Base-by-base conservation (phyloP, 768 basidiomycete species). In the Fomitopsis serialis region DNA sequence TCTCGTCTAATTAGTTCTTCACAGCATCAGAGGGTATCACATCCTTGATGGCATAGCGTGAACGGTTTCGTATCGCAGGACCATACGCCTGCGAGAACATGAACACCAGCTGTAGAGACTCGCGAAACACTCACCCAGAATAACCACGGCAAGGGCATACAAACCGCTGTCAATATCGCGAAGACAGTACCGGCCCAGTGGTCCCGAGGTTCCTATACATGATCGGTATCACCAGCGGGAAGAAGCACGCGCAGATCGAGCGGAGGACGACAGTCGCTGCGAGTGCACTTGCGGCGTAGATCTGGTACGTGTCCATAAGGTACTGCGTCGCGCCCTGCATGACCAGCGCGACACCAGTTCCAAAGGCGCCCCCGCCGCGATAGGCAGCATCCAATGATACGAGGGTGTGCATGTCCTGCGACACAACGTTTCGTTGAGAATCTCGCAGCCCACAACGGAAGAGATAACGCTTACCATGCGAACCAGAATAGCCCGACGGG, bases 351-450 rank as follows among this genome's bases (percentile, higher is more conserved):
- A 84, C 77, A 15, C 82, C 81, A 17, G 71, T 63, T 23, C 87
- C 89, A 65, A 89, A 89, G 86, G 85, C 11, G 79, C 69, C 15
- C 80, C 83, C 17, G 80, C 81, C 36, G 87, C 66, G 65, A 89
- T 80, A 12, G 85, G 82, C 2, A 82, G 80, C 53, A 85, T 78
- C 80, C 81, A 87, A 61, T 80, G 87, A 0, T 84, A 67, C 1
- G 70, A 68, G 1, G 80, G 79, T 40, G 65, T 61, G 34, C 72
- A 70, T 7, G 80, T 82, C 78, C 81, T 81, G 57, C 50, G 29
- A 53, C 27, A 40, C 25, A 36, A 8, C 29, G 11, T 32, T 11
- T 6, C 29, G 5, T 13, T 13, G 36, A 43, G 22, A 9, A 29
- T 3, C 34, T 19, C 42, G 27, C 29, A 25, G 37, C 5, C 43